phyloP scores from a whole-genome alignment of 2,329 filamentous ascomycete species.

The Massarina eburnea region DNA sequence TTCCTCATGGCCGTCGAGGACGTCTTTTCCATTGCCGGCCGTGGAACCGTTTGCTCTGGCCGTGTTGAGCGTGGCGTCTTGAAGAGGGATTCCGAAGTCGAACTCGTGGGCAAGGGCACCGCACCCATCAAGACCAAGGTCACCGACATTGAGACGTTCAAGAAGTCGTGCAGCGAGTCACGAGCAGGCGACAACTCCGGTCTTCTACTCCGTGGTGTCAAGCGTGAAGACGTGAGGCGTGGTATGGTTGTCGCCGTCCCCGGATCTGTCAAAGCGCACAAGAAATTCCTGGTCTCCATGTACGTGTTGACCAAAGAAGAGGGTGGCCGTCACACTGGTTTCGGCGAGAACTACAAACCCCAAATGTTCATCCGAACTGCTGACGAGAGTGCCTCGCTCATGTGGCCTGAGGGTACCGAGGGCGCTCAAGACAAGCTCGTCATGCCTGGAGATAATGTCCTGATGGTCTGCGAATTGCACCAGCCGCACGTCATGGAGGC shows the following conservation, averaged over 20 bases:
- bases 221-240: slow-evolving; percentile 89
- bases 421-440: slow-evolving; percentile 76
- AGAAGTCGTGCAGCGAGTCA: slow-evolving; percentile 98
- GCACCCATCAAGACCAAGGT: slow-evolving; percentile 96
- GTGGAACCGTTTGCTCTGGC: slow-evolving; percentile 94
- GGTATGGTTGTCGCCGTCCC: slow-evolving; percentile 93
- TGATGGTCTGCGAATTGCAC: slow-evolving; percentile 89
- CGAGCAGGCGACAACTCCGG: slow-evolving; percentile 97
- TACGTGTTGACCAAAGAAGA: slow-evolving; percentile 98
- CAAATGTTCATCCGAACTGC: slow-evolving; percentile 96
- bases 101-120: slow-evolving; percentile 84
- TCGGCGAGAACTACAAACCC: slow-evolving; percentile 93
- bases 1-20: slow-evolving; percentile 98
- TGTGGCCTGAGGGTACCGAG: slow-evolving; percentile 82
- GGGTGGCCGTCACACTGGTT: slow-evolving; percentile 94
- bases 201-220: slow-evolving; percentile 91
- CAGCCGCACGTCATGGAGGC: slow-evolving; percentile 84
- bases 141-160: slow-evolving; percentile 99
- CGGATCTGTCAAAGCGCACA: slow-evolving; percentile 80
- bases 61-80: slow-evolving; percentile 94
- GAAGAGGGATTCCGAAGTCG: slow-evolving; percentile 92
- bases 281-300: slow-evolving; percentile 91
- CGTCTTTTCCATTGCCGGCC: slow-evolving; percentile 65
- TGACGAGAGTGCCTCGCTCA: slow-evolving; percentile 72
- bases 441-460: slow-evolving; percentile 98